Evolutionary conservation across 176 grass and related monocot species (phyloP), one percentile per base, ranked within the genome.

Genomic region (Carex cristatella): DNA sequence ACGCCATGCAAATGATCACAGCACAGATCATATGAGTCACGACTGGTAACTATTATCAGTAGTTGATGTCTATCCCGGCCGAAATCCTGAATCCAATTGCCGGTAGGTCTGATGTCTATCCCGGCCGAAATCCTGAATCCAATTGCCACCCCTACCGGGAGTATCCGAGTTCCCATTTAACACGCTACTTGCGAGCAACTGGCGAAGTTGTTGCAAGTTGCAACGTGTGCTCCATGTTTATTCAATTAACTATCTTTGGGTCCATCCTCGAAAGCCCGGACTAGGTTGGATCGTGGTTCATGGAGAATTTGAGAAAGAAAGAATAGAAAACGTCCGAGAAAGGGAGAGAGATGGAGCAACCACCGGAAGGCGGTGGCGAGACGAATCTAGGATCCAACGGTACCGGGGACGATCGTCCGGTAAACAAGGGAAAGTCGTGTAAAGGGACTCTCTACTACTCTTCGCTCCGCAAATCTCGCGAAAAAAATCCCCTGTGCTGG

Each of bases 361-460:
- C 75, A 84, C 91, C 86, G 74, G 90, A 80, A 84, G 61, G 86
- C 59, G 90, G 72, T 61, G 91, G 71, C 28, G 86, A 69, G 37
- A 37, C 64, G 84, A 84, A 23, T 30, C 37, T 27, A 16, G 63
- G 51, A 84, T 51, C 57, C 4, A 82, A 62, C 54, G 61, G 31
- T 2, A n/a, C 79, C 38, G 73, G 65, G 15, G 62, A 37, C 2
- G 32, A 33, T 46, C 53, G 38, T n/a, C 61, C 56, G 19, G 73
- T 72, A 37, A 51, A 66, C 37, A 97, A 94, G 79, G 95, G 95
- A 9, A 98, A 93, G 80, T 98, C 95, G 6, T 98, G 95, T 89
- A 98, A 94, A 82, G 95, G 95, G 10, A 94, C 92, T 81, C 91
- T 98, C 61, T 98, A 94, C 86, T 98, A 98, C 84, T 94, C 92